Base-by-base conservation (phyloP, 805 yeast genomes). In the Candida tammaniensis region DNA sequence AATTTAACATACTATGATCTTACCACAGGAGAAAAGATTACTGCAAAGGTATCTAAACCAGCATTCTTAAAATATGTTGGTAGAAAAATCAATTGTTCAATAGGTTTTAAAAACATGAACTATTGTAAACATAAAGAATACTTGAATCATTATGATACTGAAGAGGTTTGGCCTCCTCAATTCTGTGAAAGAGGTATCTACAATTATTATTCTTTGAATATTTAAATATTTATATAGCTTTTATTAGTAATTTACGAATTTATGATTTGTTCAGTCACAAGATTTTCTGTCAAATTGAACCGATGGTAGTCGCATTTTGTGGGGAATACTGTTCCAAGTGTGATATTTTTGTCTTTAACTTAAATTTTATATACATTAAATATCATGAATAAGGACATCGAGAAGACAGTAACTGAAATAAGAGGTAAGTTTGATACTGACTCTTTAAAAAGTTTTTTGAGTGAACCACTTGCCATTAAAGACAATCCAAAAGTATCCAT, bases 21-120 rank as follows among this genome's bases (percentile, higher is more conserved):
- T 30, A 68, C 72, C 18, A 74, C 84, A 0, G 89, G 89, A 8
- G 68, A 76, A 41, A 80, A 77, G 49, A 72, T 79, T 14, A 61
- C 62, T 26, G 64, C 66, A 12, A 69, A 67, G 39, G 52, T 64
- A 16, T 60, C 61, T 33, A 67, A 67, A 38, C 80, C 80, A 4
- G 48, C 44, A 20, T 76, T 76, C 44, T 58, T 76, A 42, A 74
- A 70, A 48, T 76, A 66, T 43, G 79, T 77, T 1, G 66, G 74
- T 7, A 58, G 71, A 29, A 76, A 76, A 45, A 68, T 76, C 41
- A 74, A 72, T 47, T 73, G 79, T 43, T 69, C 76, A n/a, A 59
- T 66, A 30, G 79, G 80, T 4, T 68, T 72, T 31, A 70, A 68
- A 46, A 63, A 69, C 40, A 51, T 64, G 29, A 56, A 55, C 35